These are phyloP conservation scores for Paracorniculantispora psalliotae DNA, from an alignment of 2,329 filamentous ascomycete species.

Conservation along the genomic window DNA sequence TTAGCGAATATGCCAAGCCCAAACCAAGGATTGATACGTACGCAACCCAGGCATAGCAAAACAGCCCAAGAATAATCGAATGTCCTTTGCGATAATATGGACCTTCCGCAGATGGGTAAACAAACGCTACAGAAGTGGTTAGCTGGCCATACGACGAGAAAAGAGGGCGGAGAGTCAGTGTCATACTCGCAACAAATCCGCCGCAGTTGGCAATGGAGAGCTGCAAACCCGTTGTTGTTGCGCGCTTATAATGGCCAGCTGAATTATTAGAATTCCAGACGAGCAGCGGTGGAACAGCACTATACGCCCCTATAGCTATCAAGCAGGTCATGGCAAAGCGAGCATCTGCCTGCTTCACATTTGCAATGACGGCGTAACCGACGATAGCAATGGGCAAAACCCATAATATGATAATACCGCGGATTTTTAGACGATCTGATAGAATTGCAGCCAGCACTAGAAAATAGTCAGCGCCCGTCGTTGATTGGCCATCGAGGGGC, in stretches of 20 bases:
- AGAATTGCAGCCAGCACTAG: constrained; percentile 48
- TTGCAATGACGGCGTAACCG: constrained; percentile 60
- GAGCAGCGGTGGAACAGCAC: constrained; percentile 56
- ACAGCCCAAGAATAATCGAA: constrained; percentile 53
- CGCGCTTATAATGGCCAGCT: constrained; percentile 64
- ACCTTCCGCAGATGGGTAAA: constrained; percentile 52
- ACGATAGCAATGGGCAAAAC: constrained; percentile 59
- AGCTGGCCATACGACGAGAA: not conserved
- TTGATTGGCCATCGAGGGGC: too few relatives aligned
- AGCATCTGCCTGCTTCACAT: constrained; percentile 43
- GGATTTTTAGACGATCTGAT: constrained; percentile 55
- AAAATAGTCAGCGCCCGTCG: not conserved
- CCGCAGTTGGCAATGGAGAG: constrained; percentile 62
- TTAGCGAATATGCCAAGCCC: too few relatives aligned
- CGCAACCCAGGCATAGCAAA: constrained; percentile 61
- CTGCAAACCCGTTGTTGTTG: constrained; percentile 61
- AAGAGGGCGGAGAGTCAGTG: accelerated
- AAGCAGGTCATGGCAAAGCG: constrained; percentile 64
- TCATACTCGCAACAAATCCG: constrained; percentile 57
- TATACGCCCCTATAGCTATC: constrained; percentile 61
- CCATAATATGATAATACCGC: constrained; percentile 58
- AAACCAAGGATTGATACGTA: constrained; percentile 33
- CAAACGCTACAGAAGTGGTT: constrained; percentile 40
- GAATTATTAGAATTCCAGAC: constrained; percentile 66
- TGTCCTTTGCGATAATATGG: constrained; percentile 58